These are phyloP conservation scores for Kingdonia uniflora DNA, from an alignment of 164 flowering plant genomes.

Conservation along the genomic window DNA sequence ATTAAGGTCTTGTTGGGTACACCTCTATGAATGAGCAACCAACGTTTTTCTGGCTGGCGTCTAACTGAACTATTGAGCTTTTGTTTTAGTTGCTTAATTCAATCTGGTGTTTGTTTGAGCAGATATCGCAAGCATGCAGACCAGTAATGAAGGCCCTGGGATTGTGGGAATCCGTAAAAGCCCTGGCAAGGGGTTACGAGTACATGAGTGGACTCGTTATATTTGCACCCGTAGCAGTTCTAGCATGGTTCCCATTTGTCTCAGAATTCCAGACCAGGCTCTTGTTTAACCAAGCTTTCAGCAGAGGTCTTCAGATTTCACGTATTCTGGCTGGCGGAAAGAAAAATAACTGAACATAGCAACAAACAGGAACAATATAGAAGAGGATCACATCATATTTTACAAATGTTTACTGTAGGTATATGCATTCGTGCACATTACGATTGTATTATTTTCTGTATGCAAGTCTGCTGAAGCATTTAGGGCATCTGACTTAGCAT, in stretches of 20 bases:
- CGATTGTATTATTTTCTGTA: too few species aligned
- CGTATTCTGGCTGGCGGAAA: slow-evolving; percentile 92
- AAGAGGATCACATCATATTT: too few species aligned
- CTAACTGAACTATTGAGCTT: too few species aligned
- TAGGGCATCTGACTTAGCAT: too few species aligned
- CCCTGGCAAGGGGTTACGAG: slow-evolving; percentile 86
- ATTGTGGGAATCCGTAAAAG: slow-evolving; percentile 90
- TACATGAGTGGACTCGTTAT: slow-evolving; percentile 67
- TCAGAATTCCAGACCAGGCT: slow-evolving; percentile 93
- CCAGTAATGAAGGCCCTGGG: slow-evolving; percentile 62
- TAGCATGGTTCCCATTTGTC: slow-evolving; percentile 97
- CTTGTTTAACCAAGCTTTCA: slow-evolving; percentile 94
- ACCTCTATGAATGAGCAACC: too few species aligned
- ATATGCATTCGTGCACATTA: too few species aligned
- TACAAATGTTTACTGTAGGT: too few species aligned
- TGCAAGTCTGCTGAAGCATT: too few species aligned
- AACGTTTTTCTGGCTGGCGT: too few species aligned
- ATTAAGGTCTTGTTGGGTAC: too few species aligned
- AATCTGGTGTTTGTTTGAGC: slow-evolving; percentile 10
- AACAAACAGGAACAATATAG: background rate
- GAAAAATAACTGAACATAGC: slow-evolving; percentile 44
- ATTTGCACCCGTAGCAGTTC: slow-evolving; percentile 61
- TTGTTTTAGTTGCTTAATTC: background rate
- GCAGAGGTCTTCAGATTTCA: slow-evolving; percentile 93
- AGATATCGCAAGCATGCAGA: slow-evolving; percentile 76